Evolutionary conservation across 345 rosid species (phyloP).

Genomic region (Populus nigra): DNA sequence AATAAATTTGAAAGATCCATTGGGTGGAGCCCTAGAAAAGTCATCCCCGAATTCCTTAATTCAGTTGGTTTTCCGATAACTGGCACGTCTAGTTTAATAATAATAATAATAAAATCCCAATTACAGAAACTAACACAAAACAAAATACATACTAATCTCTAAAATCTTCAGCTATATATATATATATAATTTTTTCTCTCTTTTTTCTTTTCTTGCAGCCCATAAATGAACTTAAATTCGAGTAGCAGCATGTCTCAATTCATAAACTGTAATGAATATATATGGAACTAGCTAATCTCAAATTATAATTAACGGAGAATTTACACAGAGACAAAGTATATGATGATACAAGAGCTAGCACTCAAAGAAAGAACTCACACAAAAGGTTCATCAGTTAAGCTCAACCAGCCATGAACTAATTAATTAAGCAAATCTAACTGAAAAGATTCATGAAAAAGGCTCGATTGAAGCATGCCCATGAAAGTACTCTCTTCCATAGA

Average conservation of each 20-base stretch:
- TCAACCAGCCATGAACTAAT: background rate
- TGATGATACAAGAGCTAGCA: background rate
- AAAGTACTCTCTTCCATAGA: constrained; percentile 27
- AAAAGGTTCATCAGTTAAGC: background rate
- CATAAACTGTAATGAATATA: background rate
- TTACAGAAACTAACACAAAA: too few species aligned
- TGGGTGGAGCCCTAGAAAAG: too few species aligned
- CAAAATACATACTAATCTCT: too few species aligned
- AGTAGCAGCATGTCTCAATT: background rate
- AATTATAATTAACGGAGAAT: background rate
- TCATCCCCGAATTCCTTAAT: too few species aligned
- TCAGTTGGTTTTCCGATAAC: too few species aligned
- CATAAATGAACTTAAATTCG: background rate
- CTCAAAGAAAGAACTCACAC: background rate
- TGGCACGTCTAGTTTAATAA: too few species aligned
- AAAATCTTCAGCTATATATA: too few species aligned
- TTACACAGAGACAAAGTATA: background rate
- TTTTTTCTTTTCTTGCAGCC: background rate
- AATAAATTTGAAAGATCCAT: too few species aligned
- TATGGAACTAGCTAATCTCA: background rate
- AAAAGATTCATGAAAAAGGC: constrained; percentile 24
- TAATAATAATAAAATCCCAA: too few species aligned
- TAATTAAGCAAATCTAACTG: constrained; percentile 24
- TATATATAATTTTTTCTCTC: background rate
- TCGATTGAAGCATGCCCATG: constrained; percentile 32